Evolutionary conservation across 2,329 filamentous ascomycete genomes (phyloP).

Genomic region (Myriosclerotinia duriaeana): DNA sequence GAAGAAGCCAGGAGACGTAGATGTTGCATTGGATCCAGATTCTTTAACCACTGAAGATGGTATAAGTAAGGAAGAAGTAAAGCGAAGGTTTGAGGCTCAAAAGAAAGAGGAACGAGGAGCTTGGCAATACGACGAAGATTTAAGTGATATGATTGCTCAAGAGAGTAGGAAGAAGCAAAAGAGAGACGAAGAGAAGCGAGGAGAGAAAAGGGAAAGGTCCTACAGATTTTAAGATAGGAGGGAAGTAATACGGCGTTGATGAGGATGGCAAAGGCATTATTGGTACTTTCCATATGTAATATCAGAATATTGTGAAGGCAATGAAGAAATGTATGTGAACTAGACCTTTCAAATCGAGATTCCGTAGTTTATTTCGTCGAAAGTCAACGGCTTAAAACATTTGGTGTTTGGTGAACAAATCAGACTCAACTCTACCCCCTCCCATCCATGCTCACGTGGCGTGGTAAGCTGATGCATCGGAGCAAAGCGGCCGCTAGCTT

Average conservation of each 20-base stretch:
- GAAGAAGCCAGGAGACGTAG: conserved; percentile 95
- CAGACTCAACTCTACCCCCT: background rate
- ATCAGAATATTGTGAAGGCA: conserved; percentile 12
- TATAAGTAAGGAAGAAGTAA: conserved; percentile 81
- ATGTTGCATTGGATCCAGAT: conserved; percentile 88
- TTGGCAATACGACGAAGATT: conserved; percentile 76
- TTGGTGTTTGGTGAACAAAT: background rate
- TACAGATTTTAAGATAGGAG: conserved; percentile 36
- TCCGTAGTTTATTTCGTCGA: background rate
- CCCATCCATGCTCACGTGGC: no score
- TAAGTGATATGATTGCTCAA: conserved; percentile 93
- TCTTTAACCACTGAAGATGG: conserved; percentile 71
- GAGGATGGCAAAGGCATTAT: conserved; percentile 6
- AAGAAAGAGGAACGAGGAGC: conserved; percentile 60
- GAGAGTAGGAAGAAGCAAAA: conserved; percentile 89
- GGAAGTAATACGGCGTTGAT: conserved; percentile 18
- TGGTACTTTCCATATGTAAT: conserved; percentile 22
- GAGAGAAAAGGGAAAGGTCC: conserved; percentile 51
- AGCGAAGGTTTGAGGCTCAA: conserved; percentile 73
- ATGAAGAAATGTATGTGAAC: conserved; percentile 1
- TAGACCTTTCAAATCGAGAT: background rate
- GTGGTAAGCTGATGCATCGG: conserved; percentile 4
- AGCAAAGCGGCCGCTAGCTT: conserved; percentile 15
- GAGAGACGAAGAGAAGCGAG: conserved; percentile 76
- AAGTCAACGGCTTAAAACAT: background rate